Evolutionary conservation across 345 rosid genomes (phyloP).

Genomic region (Populus ilicifolia): DNA sequence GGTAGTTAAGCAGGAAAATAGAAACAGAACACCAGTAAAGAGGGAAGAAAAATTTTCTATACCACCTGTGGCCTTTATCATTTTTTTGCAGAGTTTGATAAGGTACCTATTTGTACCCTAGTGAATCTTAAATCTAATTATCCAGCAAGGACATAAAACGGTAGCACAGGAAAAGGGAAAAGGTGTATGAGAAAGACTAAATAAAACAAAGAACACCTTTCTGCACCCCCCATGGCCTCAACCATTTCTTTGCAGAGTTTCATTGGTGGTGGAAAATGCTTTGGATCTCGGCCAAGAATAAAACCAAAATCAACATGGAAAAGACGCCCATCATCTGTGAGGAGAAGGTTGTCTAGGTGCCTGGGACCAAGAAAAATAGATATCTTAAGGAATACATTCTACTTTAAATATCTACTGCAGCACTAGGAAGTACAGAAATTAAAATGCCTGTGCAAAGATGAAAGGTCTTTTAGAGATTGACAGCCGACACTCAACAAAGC

Average conservation of each 20-base stretch:
- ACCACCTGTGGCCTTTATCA: not conserved
- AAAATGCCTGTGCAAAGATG: not conserved
- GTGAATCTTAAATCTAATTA: not conserved
- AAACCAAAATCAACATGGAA: constrained; percentile 97
- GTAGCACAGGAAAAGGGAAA: not conserved
- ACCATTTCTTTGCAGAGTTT: constrained; percentile 99
- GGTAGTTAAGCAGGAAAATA: not conserved
- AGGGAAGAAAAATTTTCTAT: not conserved
- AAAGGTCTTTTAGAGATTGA: not conserved
- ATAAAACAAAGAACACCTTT: constrained; percentile 46
- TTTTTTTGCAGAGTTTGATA: not conserved
- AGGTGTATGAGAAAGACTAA: not conserved
- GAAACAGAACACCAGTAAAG: not conserved
- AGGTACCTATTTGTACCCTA: not conserved
- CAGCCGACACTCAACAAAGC: not conserved
- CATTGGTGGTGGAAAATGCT: constrained; percentile 99
- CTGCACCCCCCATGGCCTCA: constrained; percentile 99
- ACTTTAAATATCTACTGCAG: not conserved
- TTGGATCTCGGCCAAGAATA: constrained; percentile 97
- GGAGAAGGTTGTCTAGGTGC: constrained; percentile 95
- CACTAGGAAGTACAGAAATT: not conserved
- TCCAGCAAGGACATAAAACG: not conserved
- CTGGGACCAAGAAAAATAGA: constrained; percentile 33
- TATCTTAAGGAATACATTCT: constrained; percentile 4
- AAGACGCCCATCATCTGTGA: constrained; percentile 89